Evolutionary conservation across 2,329 filamentous ascomycete species (phyloP), one percentile per base, ranked within the genome.

Genomic region (Fusarium circinatum): DNA sequence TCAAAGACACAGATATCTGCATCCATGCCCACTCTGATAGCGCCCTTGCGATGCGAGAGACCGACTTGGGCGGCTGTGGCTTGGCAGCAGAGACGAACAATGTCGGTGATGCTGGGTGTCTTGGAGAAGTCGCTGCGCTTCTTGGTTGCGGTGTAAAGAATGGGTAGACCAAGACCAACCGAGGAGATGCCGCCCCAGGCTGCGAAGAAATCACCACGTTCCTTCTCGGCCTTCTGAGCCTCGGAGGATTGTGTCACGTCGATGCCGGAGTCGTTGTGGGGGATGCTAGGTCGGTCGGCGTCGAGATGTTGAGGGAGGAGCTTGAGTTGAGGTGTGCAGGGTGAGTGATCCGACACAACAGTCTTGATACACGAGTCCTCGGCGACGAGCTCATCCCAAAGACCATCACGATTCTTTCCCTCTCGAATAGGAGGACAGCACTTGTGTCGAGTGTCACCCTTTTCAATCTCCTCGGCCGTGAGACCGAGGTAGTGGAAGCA

Each of bases 161-260:
- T 98, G 9, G 94, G 94, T 8, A 99, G 88, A 2, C 96, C 96
- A 3, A 99, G 89, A 0, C 96, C 96, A 24, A 99, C 96, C 9
- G 93, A 96, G 8, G 94, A 96, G 79, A 99, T 98, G 20, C 96
- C 96, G 61, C 96, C 96, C 96, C 96, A 99, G 2, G 95, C 95
- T 8, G 93, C 91, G 84, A 98, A 96, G 87, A 99, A 98, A 84
- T 98, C 94, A 42, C 96, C 96, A 7, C 81, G 77, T 28, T 85
- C 83, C 42, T 83, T 80, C 4, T 82, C 78, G 15, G 84, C 81
- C 9, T 77, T 78, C 13, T 78, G 62, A 13, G 65, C 69, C 15
- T 75, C 76, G 8, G 82, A 82, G 4, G 83, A 82, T 9, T 80
- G 65, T 2, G 84, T 84, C 76, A 89, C 81, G 68, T 89, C 88